Evolutionary conservation across 441 rosid genomes (phyloP), one percentile per base, ranked within the genome.

Genomic region (Geranium incanum): DNA sequence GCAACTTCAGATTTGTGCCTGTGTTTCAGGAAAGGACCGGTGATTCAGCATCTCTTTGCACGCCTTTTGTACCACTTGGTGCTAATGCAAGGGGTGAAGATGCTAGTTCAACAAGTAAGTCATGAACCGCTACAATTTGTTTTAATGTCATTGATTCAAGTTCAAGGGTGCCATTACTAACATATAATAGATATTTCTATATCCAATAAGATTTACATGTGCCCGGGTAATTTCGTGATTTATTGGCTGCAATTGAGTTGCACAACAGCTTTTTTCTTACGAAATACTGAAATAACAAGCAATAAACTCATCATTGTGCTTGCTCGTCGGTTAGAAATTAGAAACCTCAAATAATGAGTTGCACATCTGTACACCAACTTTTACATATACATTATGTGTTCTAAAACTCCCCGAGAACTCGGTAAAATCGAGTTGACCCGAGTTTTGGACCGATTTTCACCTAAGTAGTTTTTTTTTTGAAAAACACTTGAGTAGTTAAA

Each of bases 51-150:
- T 82, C 81, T 72, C 15, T 76, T 63, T 39, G 73, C 57, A 79
- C 77, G 59, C 68, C 70, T 71, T 77, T 68, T 62, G 86, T 82
- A 78, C 75, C 81, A 78, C 81, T 67, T 70, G 75, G 60, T 76
- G 67, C 65, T 66, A 69, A 59, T 74, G 71, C 81, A 75, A 82
- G 81, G 75, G 72, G 48, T 68, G 83, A 82, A 76, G 82, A 74
- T 69, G 77, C 79, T 79, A 74, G 72, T 80, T 77, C 81, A 76
- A 72, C 78, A 84, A 82, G 93, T 88, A 84, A 66, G 86, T 85
- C 75, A 41, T 65, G 48, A 52, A 60, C 69, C 41, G 33, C 67
- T 4, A 72, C 63, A 48, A 43, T 18, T 74, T 66, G n/a, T 66
- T 45, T 37, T 19, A 23, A 6, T 41, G 36, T 19, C 41, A 5